Evolutionary conservation across 345 rosid species (phyloP).

Genomic region (Turnera subulata): DNA sequence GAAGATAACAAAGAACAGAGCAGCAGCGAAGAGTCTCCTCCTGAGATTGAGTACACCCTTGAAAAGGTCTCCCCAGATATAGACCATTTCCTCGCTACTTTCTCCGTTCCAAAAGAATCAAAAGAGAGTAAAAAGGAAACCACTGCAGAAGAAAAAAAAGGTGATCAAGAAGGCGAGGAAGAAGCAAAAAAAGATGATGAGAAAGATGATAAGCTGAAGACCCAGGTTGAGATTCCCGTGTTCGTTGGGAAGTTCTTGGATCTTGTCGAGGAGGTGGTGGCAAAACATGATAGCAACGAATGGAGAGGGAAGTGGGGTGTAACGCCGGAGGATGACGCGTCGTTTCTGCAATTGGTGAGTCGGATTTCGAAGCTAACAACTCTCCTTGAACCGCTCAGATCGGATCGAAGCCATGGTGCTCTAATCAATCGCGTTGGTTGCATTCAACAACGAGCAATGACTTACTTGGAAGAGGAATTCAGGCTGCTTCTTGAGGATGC

Average conservation of each 20-base stretch:
- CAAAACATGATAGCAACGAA: constrained; percentile 36
- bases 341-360: constrained; percentile 42
- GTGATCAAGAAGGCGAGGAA: background rate
- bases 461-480: constrained; percentile 71
- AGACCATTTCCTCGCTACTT: constrained; percentile 34
- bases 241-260: constrained; percentile 57
- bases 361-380: constrained; percentile 53
- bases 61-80: constrained; percentile 52
- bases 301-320: constrained; percentile 35
- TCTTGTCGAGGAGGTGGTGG: constrained; percentile 45
- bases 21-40: constrained; percentile 19
- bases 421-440: constrained; percentile 51
- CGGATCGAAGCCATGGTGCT: constrained; percentile 30
- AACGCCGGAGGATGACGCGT: constrained; percentile 35
- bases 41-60: constrained; percentile 35
- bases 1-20: background rate
- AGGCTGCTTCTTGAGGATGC: constrained; percentile 45
- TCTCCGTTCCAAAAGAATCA: constrained; percentile 20
- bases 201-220: constrained; percentile 9
- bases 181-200: background rate
- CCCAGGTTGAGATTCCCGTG: constrained; percentile 38
- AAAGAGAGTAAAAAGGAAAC: background rate
- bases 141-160: background rate
- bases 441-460: constrained; percentile 69
- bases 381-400: constrained; percentile 27